Evolutionary conservation across 305 asterid genomes (phyloP).

Genomic region (Fraxinus angustifolia): DNA sequence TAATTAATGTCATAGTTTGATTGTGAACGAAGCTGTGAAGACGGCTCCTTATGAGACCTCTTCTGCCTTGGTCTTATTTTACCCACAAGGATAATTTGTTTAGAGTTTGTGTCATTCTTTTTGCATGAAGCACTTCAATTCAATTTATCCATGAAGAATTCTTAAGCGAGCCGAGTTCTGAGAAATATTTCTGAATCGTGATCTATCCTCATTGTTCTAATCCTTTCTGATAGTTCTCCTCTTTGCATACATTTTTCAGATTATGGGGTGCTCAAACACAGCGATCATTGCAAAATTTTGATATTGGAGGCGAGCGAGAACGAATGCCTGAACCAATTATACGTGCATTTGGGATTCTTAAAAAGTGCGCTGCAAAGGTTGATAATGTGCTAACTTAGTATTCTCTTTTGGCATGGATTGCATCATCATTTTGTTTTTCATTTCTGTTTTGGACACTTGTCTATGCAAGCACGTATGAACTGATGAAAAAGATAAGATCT

Average conservation of each 20-base stretch:
- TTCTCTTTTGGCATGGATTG: neutral
- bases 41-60: neutral
- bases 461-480: neutral
- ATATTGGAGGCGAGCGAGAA: constrained; percentile 92
- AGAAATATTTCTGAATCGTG: neutral
- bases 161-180: neutral
- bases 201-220: neutral
- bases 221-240: neutral
- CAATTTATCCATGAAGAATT: neutral
- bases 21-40: neutral
- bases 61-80: neutral
- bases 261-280: constrained; percentile 99
- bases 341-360: constrained; percentile 88
- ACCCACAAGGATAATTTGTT: neutral
- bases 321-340: constrained; percentile 98
- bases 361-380: constrained; percentile 96
- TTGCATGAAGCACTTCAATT: neutral
- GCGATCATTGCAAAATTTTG: constrained; percentile 90
- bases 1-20: constrained; percentile 11
- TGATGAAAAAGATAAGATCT: constrained; percentile 7
- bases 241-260: constrained; percentile 33
- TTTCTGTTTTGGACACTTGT: neutral
- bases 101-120: neutral
- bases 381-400: neutral
- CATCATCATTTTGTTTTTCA: neutral